Percentiles rank a stretch among this genome's conserved stretches.
phyloP scores from a whole-genome alignment of 129 eudicot species.

The Saussurea involucrata region DNA sequence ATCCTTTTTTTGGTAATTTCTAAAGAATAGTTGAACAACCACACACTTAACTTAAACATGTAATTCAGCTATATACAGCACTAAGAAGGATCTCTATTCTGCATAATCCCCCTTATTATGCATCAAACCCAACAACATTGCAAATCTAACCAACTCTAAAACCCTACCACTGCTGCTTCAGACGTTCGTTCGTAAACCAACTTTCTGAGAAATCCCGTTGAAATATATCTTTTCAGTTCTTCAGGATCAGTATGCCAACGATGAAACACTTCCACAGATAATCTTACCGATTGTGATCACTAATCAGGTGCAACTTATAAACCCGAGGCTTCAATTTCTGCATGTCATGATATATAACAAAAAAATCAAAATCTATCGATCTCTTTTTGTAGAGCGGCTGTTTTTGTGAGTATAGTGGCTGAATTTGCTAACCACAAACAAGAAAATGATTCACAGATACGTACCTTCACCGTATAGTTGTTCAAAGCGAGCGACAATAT shows the following conservation, averaged over 20 bases:
- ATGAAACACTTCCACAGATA: neutral
- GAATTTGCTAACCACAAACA: neutral
- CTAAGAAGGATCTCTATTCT: slow-evolving; percentile 13
- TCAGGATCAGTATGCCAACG: neutral
- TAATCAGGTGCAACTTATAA: neutral
- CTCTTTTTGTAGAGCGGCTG: neutral
- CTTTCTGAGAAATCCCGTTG: neutral
- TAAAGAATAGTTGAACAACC: slow-evolving; percentile 15
- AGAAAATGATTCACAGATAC: neutral
- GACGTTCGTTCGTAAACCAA: neutral
- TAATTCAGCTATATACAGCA: slow-evolving; percentile 22
- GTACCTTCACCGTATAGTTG: slow-evolving; percentile 70
- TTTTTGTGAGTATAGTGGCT: neutral
- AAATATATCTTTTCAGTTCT: neutral
- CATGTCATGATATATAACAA: neutral
- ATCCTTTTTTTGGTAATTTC: slow-evolving; percentile 1
- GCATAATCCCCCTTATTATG: slow-evolving; percentile 16
- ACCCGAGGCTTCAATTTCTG: slow-evolving; percentile 34
- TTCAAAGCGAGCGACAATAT: slow-evolving; percentile 75
- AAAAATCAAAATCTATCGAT: neutral
- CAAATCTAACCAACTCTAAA: slow-evolving; percentile 2
- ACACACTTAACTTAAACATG: slow-evolving; percentile 17
- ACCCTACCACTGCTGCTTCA: neutral
- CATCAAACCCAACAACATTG: neutral
- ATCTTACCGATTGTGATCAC: neutral